These are phyloP conservation scores for Whalleya microplaca DNA, from an alignment of 2,329 filamentous ascomycete species.

Conservation along the genomic window DNA sequence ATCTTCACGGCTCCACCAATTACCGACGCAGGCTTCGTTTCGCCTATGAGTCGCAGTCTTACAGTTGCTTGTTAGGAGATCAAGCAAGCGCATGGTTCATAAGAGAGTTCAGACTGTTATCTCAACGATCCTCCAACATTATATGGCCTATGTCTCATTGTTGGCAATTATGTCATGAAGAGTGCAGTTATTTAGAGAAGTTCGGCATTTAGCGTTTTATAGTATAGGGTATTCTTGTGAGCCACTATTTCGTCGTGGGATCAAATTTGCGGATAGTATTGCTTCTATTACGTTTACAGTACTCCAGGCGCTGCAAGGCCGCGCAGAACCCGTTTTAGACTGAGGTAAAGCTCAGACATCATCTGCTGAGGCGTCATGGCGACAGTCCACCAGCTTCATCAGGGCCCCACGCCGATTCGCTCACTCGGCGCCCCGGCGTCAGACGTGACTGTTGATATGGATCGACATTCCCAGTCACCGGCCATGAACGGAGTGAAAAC, in stretches of 20 bases:
- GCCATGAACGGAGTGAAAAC: slow-evolving; percentile 44
- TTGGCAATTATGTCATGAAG: not conserved
- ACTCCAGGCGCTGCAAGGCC: not conserved
- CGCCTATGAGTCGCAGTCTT: not conserved
- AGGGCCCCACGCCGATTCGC: slow-evolving; percentile 54
- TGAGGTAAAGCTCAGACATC: slow-evolving; percentile 2
- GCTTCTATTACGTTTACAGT: not conserved
- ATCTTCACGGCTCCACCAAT: not conserved
- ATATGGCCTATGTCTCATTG: not conserved
- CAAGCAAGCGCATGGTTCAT: not conserved
- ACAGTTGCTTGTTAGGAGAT: not conserved
- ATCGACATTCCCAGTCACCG: slow-evolving; percentile 25
- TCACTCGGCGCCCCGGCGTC: slow-evolving; percentile 36
- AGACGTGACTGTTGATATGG: slow-evolving; percentile 31
- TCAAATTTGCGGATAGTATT: not conserved
- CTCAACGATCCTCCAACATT: not conserved
- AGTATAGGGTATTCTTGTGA: not conserved
- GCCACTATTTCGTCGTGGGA: not conserved
- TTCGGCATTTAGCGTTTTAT: not conserved
- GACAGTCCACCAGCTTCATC: slow-evolving; percentile 51
- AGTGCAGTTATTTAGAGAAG: not conserved
- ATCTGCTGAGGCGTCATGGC: slow-evolving; percentile 36
- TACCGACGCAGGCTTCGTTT: not conserved
- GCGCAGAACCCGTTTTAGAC: not conserved
- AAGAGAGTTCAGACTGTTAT: not conserved